Evolutionary conservation across 106 monocot genomes (phyloP), one percentile per base, ranked within the genome.

Genomic region (Gastrodia elata): DNA sequence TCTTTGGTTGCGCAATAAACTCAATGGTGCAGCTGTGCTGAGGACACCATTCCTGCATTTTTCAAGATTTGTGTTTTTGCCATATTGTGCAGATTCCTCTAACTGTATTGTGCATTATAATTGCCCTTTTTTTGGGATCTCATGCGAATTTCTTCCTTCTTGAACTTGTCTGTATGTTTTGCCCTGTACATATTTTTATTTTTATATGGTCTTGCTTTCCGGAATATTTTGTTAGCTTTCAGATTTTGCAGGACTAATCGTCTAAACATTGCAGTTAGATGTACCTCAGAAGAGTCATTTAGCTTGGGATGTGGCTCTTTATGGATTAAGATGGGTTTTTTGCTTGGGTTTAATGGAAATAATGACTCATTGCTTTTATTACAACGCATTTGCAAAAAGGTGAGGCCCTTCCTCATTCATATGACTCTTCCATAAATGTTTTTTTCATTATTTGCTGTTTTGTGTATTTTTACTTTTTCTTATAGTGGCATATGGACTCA

Each of bases 341-440:
- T 82, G 80, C 77, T 78, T 93, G 46, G 30, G 84, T 37, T 83
- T 97, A 30, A 88, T 97, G 81, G 92, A 97, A 82, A 71, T 73
- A n/a, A 83, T 97, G 76, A 92, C 96, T 38, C 96, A 97, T 73
- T 87, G 84, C 42, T 93, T 97, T 76, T 90, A 93, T 59, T 97
- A 97, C 75, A 97, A 93, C 84, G 80, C 96, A 20, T 93, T 93
- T 68, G 90, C 88, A 65, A 86, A 75, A 68, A 97, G 96, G 96
- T 96, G 48, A 77, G 49, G 4, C 37, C 18, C 18, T 67, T 36
- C n/a, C 20, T 67, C 16, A 58, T 43, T 6, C n/a, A 48, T 6
- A 40, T 69, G 20, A 24, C 24, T 40, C 2, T 69, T 39, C 4
- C 25, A 24, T 40, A 25, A 40, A 39, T 69, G 4, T 14, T 69